Percentiles rank a stretch among this genome's conserved stretches.
Conservation (phyloP, 768 basidiomycete genomes). For the Suillus paluster region DNA sequence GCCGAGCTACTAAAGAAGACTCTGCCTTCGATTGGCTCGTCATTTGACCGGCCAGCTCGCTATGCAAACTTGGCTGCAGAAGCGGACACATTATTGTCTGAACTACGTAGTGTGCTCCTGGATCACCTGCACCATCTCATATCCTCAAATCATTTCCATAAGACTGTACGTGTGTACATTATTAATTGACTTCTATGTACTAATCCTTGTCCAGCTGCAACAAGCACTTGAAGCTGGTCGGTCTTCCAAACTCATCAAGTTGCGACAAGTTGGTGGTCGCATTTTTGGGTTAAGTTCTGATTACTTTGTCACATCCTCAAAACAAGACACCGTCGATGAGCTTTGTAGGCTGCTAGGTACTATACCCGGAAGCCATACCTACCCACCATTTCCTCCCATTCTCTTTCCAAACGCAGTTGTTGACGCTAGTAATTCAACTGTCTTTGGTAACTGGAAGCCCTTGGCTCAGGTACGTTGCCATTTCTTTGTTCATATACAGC, state of each 20-base stretch:
- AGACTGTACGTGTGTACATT: slow-evolving; percentile 2
- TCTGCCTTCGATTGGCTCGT: neutral
- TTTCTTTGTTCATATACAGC: neutral
- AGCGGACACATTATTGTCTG: neutral
- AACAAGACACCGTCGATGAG: neutral
- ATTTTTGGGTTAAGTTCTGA: neutral
- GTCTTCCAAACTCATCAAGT: slow-evolving; percentile 4
- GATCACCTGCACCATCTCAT: slow-evolving; percentile 2
- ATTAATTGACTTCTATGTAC: neutral
- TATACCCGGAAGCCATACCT: neutral
- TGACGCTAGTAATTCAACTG: neutral
- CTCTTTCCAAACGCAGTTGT: neutral
- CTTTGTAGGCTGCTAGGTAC: slow-evolving; percentile 4
- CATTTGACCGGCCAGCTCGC: neutral
- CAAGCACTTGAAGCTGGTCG: neutral
- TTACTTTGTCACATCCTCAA: slow-evolving; percentile 7
- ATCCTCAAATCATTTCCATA: slow-evolving; percentile 3
- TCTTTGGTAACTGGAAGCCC: slow-evolving; percentile 3
- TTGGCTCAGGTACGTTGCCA: slow-evolving; percentile 4
- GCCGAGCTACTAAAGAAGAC: slow-evolving; percentile 2
- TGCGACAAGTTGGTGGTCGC: neutral
- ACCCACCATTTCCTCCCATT: slow-evolving; percentile 7
- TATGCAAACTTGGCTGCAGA: slow-evolving; percentile 3
- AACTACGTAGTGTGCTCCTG: slow-evolving; percentile 1
- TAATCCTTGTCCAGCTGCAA: slow-evolving; percentile 1